Conservation (phyloP, 306 rosid genomes). For the Pterocarpus macrocarpus region DNA sequence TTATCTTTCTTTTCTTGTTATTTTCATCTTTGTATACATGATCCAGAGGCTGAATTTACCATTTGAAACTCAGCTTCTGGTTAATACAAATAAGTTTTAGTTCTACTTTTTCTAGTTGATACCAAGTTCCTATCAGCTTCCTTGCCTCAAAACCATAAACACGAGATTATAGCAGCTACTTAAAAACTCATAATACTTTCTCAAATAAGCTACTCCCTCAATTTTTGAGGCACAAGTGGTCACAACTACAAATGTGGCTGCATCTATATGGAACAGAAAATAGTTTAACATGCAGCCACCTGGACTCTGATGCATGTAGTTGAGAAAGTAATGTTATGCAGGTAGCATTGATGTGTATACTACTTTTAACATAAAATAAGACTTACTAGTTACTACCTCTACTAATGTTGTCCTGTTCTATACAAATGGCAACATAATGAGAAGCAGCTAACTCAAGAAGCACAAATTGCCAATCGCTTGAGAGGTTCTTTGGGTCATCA, state of each 20-base stretch:
- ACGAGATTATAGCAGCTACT: constrained; percentile 14
- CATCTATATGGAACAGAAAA: background rate
- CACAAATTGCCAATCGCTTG: too few relatives aligned
- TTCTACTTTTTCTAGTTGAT: too few relatives aligned
- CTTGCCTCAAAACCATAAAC: constrained; percentile 55
- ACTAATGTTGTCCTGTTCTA: constrained; percentile 54
- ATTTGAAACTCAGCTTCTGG: too few relatives aligned
- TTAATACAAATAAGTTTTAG: too few relatives aligned
- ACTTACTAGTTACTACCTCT: constrained; percentile 50
- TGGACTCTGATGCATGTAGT: background rate
- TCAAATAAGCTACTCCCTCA: background rate
- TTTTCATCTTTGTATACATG: too few relatives aligned
- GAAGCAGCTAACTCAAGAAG: constrained; percentile 48
- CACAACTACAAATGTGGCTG: background rate
- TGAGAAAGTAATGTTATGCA: constrained; percentile 9
- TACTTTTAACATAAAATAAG: too few relatives aligned
- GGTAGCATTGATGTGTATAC: too few relatives aligned
- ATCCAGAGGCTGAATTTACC: too few relatives aligned
- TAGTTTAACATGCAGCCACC: background rate
- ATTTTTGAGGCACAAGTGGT: background rate
- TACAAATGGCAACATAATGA: constrained; percentile 85
- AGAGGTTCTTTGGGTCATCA: constrained; percentile 29
- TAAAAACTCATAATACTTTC: constrained; percentile 28
- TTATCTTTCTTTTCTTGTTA: too few relatives aligned
- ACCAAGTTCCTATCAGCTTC: background rate